Evolutionary conservation across 306 rosid genomes (phyloP).

Genomic region (Heteromeles arbutifolia): DNA sequence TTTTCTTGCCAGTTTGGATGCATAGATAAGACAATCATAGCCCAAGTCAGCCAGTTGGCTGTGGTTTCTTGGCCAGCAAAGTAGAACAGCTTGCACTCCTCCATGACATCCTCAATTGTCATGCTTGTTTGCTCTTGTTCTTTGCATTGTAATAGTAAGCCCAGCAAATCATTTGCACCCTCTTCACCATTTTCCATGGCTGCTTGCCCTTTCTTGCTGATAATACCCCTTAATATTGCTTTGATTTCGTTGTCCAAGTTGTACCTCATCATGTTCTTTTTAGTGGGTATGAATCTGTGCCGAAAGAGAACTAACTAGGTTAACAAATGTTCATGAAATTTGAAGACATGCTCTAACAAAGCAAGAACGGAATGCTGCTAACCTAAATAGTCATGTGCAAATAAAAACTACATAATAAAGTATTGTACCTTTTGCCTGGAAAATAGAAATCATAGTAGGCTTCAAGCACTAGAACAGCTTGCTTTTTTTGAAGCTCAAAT

Average conservation of each 20-base stretch:
- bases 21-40: conserved; percentile 33
- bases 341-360: too few species aligned
- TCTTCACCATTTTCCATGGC: conserved; percentile 16
- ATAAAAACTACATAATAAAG: not conserved
- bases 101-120: conserved; percentile 40
- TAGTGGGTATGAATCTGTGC: conserved; percentile 33
- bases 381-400: not conserved
- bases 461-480: conserved; percentile 23
- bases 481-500: conserved; percentile 38
- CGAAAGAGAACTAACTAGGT: not conserved
- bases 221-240: conserved; percentile 25
- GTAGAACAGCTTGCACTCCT: conserved; percentile 53
- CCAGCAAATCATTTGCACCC: conserved; percentile 26
- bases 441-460: conserved; percentile 28
- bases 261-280: conserved; percentile 33
- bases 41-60: conserved; percentile 40
- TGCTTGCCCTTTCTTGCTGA: conserved; percentile 20
- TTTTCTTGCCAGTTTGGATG: conserved; percentile 46
- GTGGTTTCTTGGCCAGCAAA: conserved; percentile 52
- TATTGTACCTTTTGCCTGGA: conserved; percentile 38
- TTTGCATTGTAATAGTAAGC: conserved; percentile 26
- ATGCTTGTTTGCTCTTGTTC: conserved; percentile 14
- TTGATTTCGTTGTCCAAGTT: conserved; percentile 30
- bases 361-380: too few species aligned
- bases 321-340: too few species aligned